Conservation (phyloP, 495 filamentous ascomycete species). For the Penicillium cinerascens region DNA sequence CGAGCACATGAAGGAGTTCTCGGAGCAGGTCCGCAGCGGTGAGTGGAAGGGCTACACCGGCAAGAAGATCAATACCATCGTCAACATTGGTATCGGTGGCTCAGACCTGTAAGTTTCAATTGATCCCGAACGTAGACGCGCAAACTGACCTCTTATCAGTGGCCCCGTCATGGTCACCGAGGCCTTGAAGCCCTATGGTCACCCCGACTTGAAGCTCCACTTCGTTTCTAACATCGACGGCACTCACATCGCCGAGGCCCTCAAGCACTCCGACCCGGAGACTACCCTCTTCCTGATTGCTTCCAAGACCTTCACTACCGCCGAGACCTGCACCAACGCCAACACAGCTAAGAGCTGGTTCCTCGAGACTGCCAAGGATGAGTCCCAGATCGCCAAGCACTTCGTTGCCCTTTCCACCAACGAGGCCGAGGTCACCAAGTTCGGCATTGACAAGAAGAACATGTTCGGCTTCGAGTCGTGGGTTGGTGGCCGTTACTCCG, state of each 20-base stretch:
- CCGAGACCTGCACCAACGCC: conserved; percentile 94
- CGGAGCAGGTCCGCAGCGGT: conserved; percentile 87
- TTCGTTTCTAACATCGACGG: conserved; percentile 99
- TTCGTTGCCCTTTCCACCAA: conserved; percentile 98
- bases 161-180: conserved; percentile 99
- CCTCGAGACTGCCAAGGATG: conserved; percentile 77
- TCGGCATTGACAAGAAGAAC: conserved; percentile 95
- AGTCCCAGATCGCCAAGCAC: conserved; percentile 84
- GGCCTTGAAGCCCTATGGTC: conserved; percentile 89
- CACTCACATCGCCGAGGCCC: conserved; percentile 93
- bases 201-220: conserved; percentile 80
- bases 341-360: conserved; percentile 97
- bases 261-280: conserved; percentile 84
- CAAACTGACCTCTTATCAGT: conserved; percentile 48
- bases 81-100: conserved; percentile 98
- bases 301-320: conserved; percentile 99
- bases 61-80: conserved; percentile 91
- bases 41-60: conserved; percentile 99
- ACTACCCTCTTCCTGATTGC: conserved; percentile 96
- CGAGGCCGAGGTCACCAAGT: conserved; percentile 90
- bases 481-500: conserved; percentile 97
- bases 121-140: neutral
- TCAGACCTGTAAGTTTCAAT: conserved; percentile 78
- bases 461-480: conserved; percentile 99
- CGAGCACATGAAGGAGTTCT: conserved; percentile 96